These are phyloP conservation scores for Verticillium nubilum DNA, from an alignment of 2,329 filamentous ascomycete species.

Conservation along the genomic window DNA sequence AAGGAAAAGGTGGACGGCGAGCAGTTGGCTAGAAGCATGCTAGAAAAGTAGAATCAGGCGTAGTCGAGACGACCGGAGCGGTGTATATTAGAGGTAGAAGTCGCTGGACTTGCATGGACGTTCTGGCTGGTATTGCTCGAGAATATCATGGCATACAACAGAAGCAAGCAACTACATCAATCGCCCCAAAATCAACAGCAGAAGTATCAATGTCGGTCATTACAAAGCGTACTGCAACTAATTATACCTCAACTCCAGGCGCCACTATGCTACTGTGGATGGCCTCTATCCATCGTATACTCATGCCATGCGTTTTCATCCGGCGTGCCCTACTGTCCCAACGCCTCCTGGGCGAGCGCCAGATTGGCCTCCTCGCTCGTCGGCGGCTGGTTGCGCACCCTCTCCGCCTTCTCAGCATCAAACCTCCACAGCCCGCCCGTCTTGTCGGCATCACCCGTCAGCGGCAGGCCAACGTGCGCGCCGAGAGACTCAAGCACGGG, in stretches of 20 bases:
- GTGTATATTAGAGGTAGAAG: neutral
- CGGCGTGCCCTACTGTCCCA: conserved; percentile 23
- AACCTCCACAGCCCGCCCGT: conserved; percentile 58
- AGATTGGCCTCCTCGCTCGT: conserved; percentile 44
- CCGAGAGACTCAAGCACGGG: conserved; percentile 39
- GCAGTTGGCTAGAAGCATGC: neutral
- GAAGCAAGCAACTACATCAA: too few species aligned
- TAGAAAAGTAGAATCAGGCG: neutral
- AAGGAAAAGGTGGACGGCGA: neutral
- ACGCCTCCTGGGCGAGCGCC: conserved; percentile 35
- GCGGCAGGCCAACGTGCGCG: conserved; percentile 37
- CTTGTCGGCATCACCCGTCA: conserved; percentile 52
- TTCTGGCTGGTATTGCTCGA: too few species aligned
- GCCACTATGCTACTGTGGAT: neutral
- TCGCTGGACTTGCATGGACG: neutral
- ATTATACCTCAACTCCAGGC: neutral
- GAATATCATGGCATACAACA: too few species aligned
- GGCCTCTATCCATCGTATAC: neutral
- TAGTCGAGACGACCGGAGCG: neutral
- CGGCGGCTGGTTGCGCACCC: conserved; percentile 51
- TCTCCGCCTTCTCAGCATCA: conserved; percentile 50
- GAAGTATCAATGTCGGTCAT: neutral
- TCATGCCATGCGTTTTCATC: neutral
- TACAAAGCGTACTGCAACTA: neutral
- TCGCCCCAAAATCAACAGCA: too few species aligned